A percentile compares a stretch with the other conserved stretches of the same genome.
These are phyloP conservation scores for Closterium sp. DNA, from an alignment of 139 green algal genomes.

Conservation along the genomic window DNA sequence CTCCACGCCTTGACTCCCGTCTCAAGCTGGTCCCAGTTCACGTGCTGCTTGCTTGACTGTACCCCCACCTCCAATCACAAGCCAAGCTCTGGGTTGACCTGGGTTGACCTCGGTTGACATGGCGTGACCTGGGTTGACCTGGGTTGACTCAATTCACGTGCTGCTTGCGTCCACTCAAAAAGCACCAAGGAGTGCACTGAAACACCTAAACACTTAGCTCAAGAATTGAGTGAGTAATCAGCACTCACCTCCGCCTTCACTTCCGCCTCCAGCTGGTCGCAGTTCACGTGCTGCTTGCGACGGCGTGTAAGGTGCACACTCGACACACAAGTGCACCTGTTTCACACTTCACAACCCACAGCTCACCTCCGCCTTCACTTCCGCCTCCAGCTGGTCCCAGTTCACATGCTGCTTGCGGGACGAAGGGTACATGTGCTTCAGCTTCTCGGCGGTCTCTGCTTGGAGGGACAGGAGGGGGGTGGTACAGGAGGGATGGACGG, in stretches of 20 bases:
- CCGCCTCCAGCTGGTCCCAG: conserved; percentile 50
- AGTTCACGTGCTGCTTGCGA: too few relatives aligned
- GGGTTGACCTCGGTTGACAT: not conserved
- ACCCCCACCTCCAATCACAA: too few relatives aligned
- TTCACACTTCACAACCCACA: conserved; percentile 12
- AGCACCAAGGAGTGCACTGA: too few relatives aligned
- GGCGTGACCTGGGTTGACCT: not conserved
- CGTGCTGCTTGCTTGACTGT: conserved; percentile 6
- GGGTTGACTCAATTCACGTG: too few relatives aligned
- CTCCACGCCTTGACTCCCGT: conserved; percentile 39
- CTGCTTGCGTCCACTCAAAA: too few relatives aligned
- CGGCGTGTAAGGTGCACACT: too few relatives aligned
- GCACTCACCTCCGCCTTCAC: too few relatives aligned
- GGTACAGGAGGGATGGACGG: too few relatives aligned
- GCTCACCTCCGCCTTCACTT: conserved; percentile 45
- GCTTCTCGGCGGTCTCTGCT: not conserved
- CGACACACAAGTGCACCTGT: too few relatives aligned
- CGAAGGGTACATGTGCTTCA: conserved; percentile 20
- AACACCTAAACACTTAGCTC: too few relatives aligned
- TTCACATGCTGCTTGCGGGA: conserved; percentile 30
- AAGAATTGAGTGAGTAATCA: too few relatives aligned
- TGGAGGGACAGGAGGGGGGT: not conserved
- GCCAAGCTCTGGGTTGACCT: conserved; percentile 6
- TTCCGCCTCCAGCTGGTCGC: too few relatives aligned
- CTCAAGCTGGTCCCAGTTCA: conserved; percentile 50